These are phyloP conservation scores for Saitozyma sp. DNA, from an alignment of 768 basidiomycete species.

Conservation along the genomic window DNA sequence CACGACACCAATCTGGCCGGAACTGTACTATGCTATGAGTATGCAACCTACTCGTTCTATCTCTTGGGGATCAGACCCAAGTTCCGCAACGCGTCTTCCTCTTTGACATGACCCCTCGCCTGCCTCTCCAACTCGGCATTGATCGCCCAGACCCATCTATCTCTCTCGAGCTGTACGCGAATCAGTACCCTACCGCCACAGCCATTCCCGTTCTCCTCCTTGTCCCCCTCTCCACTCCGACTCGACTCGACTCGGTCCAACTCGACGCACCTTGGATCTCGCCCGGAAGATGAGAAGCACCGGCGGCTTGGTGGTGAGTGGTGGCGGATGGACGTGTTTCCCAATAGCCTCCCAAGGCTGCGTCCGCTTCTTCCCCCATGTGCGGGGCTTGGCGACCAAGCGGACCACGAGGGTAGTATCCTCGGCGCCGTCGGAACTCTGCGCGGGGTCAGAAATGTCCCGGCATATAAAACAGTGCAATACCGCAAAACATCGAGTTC, in stretches of 20 bases:
- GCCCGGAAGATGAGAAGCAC: constrained; percentile 43
- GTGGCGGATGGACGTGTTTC: constrained; percentile 55
- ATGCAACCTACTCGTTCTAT: background rate
- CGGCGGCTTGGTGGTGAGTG: constrained; percentile 57
- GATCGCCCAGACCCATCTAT: constrained; percentile 92
- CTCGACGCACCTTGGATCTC: constrained; percentile 45
- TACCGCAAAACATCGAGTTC: no score
- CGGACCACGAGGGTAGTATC: constrained; percentile 79
- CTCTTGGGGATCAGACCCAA: constrained; percentile 59
- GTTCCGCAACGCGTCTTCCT: constrained; percentile 69
- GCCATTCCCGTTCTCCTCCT: no score
- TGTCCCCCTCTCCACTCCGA: background rate
- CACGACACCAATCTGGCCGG: no score
- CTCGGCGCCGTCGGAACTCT: constrained; percentile 70
- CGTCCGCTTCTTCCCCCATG: constrained; percentile 52
- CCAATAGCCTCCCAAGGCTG: constrained; percentile 37
- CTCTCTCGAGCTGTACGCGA: constrained; percentile 73
- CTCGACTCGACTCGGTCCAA: background rate
- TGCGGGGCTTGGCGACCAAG: constrained; percentile 52
- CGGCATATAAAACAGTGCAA: no score
- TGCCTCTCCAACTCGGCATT: constrained; percentile 85
- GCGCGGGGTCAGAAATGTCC: background rate
- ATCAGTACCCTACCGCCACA: background rate
- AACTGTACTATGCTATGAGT: no score
- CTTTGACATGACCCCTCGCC: constrained; percentile 62